These are phyloP conservation scores for Emericellopsis atlantica DNA, from an alignment of 2,329 filamentous ascomycete genomes.

Conservation along the genomic window DNA sequence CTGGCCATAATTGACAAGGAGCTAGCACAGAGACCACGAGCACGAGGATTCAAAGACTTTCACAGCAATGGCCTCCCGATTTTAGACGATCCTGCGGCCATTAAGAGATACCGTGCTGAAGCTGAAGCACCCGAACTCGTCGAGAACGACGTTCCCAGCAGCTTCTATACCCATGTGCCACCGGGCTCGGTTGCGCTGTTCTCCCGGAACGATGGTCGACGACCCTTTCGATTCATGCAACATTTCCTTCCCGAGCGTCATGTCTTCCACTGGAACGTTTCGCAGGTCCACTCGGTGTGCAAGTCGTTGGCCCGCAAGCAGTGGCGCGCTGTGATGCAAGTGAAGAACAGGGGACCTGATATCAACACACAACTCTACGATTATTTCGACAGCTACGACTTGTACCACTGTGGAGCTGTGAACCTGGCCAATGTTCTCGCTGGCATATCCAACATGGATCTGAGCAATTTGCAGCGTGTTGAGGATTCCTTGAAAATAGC, in stretches of 20 bases:
- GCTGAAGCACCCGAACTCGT: constrained; percentile 10
- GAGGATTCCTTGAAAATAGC: no score
- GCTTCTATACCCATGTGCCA: constrained; percentile 23
- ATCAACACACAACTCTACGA: constrained; percentile 28
- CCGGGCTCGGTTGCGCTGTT: constrained; percentile 19
- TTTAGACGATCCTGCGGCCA: constrained; percentile 2
- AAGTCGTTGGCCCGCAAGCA: constrained; percentile 23
- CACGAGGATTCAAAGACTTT: background rate
- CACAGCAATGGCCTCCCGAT: background rate
- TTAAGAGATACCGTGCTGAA: no score
- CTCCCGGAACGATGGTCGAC: constrained; percentile 20
- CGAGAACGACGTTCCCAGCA: constrained; percentile 20
- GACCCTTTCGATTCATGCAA: constrained; percentile 13
- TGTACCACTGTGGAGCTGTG: constrained; percentile 26
- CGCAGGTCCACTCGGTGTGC: constrained; percentile 23
- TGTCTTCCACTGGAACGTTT: constrained; percentile 22
- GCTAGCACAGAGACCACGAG: no score
- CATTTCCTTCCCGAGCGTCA: constrained; percentile 14
- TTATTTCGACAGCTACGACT: constrained; percentile 34
- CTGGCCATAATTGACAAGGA: no score
- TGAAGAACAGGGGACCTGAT: constrained; percentile 14
- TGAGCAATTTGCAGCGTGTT: no score
- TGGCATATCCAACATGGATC: constrained; percentile 9
- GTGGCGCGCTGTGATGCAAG: constrained; percentile 19
- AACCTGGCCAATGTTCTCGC: background rate